These are phyloP conservation scores for Porogramme epimiltina DNA, from an alignment of 1,284 basidiomycete species.

Conservation along the genomic window DNA sequence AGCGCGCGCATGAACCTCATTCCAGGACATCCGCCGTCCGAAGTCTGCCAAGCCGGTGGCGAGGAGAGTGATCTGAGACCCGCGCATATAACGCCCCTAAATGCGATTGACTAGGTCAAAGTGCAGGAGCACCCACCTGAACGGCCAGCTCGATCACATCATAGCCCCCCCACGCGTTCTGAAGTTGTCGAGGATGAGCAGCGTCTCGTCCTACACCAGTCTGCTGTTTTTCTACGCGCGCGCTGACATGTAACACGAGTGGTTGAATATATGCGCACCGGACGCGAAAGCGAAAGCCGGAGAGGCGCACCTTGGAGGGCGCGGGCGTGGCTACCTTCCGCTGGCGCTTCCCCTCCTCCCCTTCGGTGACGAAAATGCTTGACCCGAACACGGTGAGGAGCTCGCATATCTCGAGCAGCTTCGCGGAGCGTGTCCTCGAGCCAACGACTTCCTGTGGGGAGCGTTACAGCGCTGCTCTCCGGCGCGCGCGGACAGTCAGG, in stretches of 20 bases:
- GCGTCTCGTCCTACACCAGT: conserved; percentile 59
- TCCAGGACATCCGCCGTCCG: conserved; percentile 54
- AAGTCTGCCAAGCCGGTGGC: conserved; percentile 60
- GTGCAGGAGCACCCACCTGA: too few relatives aligned
- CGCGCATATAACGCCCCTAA: too few relatives aligned
- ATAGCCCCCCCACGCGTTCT: conserved; percentile 36
- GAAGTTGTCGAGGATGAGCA: conserved; percentile 40
- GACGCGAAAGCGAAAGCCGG: too few relatives aligned
- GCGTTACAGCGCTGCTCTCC: not conserved
- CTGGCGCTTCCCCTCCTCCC: conserved; percentile 63
- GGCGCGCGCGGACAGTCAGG: not conserved
- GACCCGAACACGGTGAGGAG: conserved; percentile 42
- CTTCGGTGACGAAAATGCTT: conserved; percentile 60
- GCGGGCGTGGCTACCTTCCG: conserved; percentile 47
- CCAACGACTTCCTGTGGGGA: conserved; percentile 22
- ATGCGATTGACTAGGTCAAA: too few relatives aligned
- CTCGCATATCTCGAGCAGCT: conserved; percentile 34
- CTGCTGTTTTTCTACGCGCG: conserved; percentile 45
- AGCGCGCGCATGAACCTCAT: conserved; percentile 44
- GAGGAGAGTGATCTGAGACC: conserved; percentile 52
- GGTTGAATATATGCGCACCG: too few relatives aligned
- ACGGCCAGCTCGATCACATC: conserved; percentile 38
- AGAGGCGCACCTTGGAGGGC: conserved; percentile 40
- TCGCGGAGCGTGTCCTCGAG: conserved; percentile 34
- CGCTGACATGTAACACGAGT: too few relatives aligned